Percentiles rank a stretch among this genome's conserved stretches.
These are phyloP conservation scores for Fusarium haematococcum DNA, from an alignment of 2,329 filamentous ascomycete species.

Conservation along the genomic window DNA sequence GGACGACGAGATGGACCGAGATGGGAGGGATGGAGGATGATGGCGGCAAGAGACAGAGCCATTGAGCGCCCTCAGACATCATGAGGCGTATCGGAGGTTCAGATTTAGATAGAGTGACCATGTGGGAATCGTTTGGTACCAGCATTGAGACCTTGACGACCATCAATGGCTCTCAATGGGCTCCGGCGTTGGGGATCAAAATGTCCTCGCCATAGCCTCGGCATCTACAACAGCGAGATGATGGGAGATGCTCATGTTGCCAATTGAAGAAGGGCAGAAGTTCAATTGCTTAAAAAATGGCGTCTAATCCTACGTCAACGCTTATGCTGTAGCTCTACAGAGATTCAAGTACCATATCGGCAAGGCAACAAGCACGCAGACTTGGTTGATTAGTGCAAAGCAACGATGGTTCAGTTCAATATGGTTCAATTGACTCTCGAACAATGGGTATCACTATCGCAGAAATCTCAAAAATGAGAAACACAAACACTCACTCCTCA, in stretches of 20 bases:
- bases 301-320: not conserved
- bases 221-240: constrained; percentile 10
- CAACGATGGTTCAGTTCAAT: not conserved
- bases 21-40: not conserved
- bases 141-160: not conserved
- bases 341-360: not conserved
- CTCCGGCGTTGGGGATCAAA: not conserved
- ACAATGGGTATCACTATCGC: constrained; percentile 41
- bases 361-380: not conserved
- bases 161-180: constrained; percentile 15
- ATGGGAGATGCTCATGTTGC: not conserved
- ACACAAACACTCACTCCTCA: constrained; percentile 20
- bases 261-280: not conserved
- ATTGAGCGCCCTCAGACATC: constrained; percentile 20
- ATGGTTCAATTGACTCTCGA: constrained; percentile 22
- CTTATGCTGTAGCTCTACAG: too few relatives aligned
- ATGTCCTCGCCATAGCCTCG: constrained; percentile 17
- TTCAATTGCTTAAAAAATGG: constrained; percentile 16
- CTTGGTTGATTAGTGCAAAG: not conserved
- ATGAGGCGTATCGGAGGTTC: not conserved
- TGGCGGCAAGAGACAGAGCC: constrained; percentile 3
- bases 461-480: constrained; percentile 24
- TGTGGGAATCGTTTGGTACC: not conserved
- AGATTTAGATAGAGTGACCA: too few relatives aligned
- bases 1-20: constrained; percentile 2